Conservation (phyloP, 2,329 filamentous ascomycete species). For the Colletotrichum lentis region DNA sequence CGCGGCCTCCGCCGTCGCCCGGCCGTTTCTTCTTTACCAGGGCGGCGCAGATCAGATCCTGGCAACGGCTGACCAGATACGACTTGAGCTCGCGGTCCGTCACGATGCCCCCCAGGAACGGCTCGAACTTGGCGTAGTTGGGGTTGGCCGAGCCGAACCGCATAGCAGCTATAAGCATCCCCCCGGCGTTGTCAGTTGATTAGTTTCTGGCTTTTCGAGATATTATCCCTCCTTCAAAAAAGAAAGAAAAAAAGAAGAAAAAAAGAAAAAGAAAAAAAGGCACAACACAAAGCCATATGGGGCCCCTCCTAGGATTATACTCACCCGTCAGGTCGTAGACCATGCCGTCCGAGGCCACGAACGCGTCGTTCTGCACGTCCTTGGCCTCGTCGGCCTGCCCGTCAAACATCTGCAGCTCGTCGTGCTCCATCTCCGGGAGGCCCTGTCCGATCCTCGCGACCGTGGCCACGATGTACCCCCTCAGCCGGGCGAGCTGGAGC, state of each 20-base stretch:
- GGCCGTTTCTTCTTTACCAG: not conserved
- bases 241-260: no score
- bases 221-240: not conserved
- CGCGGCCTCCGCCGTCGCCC: not conserved
- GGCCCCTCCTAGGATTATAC: no score
- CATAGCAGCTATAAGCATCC: constrained; percentile 13
- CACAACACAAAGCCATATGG: no score
- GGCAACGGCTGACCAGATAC: constrained; percentile 2
- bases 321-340: constrained; percentile 38
- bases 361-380: constrained; percentile 11
- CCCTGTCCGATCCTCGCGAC: not conserved
- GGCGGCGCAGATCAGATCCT: constrained; percentile 2
- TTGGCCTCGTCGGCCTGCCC: constrained; percentile 1
- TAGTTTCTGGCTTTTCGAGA: not conserved
- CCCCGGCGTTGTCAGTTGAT: no score
- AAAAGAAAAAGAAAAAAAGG: no score
- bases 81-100: not conserved
- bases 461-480: constrained; percentile 15
- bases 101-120: constrained; percentile 12
- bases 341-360: constrained; percentile 16
- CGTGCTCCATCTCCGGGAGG: not conserved
- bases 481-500: not conserved
- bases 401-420: constrained; percentile 9
- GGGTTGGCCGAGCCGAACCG: constrained; percentile 4
- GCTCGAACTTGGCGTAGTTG: not conserved